These are phyloP conservation scores for Coemansia sp. DNA, from an alignment of 192 early-diverging fungal species.

Conservation along the genomic window DNA sequence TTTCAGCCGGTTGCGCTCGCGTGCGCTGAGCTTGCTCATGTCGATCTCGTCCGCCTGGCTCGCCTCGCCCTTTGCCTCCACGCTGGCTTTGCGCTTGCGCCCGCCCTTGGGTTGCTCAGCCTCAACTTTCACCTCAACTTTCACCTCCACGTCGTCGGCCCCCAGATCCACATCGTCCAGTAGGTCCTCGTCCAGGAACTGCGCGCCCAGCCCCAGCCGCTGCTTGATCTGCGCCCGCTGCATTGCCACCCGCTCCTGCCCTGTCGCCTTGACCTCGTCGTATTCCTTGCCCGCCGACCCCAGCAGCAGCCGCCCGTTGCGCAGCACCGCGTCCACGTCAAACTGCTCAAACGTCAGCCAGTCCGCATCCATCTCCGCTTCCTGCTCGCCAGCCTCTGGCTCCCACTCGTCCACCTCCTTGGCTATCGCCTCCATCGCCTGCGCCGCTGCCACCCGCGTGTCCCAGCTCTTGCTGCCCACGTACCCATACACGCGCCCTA, in stretches of 20 bases:
- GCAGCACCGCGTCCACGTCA: conserved; percentile 77
- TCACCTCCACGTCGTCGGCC: conserved; percentile 8
- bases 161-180: conserved; percentile 79
- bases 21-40: conserved; percentile 78
- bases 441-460: conserved; percentile 89
- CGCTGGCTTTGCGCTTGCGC: conserved; percentile 17
- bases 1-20: conserved; percentile 85
- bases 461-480: conserved; percentile 90
- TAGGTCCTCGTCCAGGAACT: conserved; percentile 89
- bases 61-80: background rate
- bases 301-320: conserved; percentile 72
- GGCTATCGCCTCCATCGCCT: conserved; percentile 88
- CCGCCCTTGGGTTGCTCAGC: background rate
- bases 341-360: conserved; percentile 74
- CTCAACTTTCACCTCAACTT: conserved; percentile 16
- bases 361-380: conserved; percentile 28
- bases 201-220: conserved; percentile 78
- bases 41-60: too few species aligned
- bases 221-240: conserved; percentile 81
- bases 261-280: conserved; percentile 77
- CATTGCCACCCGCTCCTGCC: conserved; percentile 69
- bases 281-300: conserved; percentile 90
- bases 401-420: conserved; percentile 85
- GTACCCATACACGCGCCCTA: conserved; percentile 60
- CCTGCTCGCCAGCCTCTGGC: conserved; percentile 34